Evolutionary conservation across 23 red algal genomes (phyloP).

Genomic region (Gracilaria vermiculophylla): DNA sequence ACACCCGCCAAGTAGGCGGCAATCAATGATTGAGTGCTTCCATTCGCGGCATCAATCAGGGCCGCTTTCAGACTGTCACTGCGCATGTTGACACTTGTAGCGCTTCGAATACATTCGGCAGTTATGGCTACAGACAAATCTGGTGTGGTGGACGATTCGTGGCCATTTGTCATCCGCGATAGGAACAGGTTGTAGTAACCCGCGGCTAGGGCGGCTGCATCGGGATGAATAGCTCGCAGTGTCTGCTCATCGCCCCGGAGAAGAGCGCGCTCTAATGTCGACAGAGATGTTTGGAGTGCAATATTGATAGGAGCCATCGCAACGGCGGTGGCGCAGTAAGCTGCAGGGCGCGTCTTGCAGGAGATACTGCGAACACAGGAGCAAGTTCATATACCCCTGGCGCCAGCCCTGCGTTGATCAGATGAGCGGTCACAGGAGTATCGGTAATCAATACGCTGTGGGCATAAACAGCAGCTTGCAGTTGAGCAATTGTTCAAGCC

Average conservation of each 20-base stretch:
- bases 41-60: conserved; percentile 4
- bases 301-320: not conserved
- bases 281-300: not conserved
- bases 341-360: not conserved
- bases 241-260: conserved; percentile 3
- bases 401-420: not conserved
- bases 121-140: conserved; percentile 11
- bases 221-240: conserved; percentile 19
- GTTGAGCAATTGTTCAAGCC: no score
- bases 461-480: no score
- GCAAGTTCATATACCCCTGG: not conserved
- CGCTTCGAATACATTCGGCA: not conserved
- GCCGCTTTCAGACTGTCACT: not conserved
- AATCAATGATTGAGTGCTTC: not conserved
- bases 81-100: not conserved
- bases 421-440: not conserved
- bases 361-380: not conserved
- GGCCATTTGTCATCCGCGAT: not conserved
- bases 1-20: conserved; percentile 51
- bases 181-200: conserved; percentile 25
- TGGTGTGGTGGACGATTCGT: not conserved
- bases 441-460: no score
- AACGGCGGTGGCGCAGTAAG: not conserved
- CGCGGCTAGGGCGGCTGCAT: conserved; percentile 17
- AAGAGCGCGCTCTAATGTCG: conserved; percentile 37